These are phyloP conservation scores for Xerocomus brunneocitrinus DNA, from an alignment of 768 basidiomycete genomes.

Conservation along the genomic window DNA sequence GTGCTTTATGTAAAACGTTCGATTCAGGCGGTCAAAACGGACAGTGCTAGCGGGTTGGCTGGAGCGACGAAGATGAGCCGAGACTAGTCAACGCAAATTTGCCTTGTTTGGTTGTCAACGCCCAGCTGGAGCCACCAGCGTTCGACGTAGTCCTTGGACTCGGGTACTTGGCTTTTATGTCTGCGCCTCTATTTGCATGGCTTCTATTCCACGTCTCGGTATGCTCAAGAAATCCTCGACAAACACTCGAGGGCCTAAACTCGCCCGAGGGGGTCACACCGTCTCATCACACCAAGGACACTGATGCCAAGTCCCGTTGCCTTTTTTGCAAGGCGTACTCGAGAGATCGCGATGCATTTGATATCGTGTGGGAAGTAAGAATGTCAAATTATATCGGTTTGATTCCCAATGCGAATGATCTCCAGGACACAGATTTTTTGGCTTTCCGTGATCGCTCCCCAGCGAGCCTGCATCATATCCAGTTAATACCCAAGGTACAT, in stretches of 20 bases:
- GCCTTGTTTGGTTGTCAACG: conserved; percentile 9
- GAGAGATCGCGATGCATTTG: conserved; percentile 37
- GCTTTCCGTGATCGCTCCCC: conserved; percentile 52
- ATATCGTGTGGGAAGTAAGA: conserved; percentile 47
- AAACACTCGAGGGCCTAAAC: not conserved
- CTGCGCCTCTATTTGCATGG: conserved; percentile 8
- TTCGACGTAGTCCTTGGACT: no score
- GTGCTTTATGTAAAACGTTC: not conserved
- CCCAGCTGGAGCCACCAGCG: no score
- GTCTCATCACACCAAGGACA: not conserved
- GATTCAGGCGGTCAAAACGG: not conserved
- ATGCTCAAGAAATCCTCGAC: not conserved
- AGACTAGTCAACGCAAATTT: not conserved
- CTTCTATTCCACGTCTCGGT: not conserved
- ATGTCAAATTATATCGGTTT: not conserved
- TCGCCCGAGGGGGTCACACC: not conserved
- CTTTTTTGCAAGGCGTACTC: conserved; percentile 42
- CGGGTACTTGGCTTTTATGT: not conserved
- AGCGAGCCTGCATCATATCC: conserved; percentile 45
- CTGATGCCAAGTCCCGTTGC: conserved; percentile 1
- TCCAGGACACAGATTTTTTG: conserved; percentile 44
- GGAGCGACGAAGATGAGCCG: no score
- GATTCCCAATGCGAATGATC: not conserved
- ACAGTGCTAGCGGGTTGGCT: no score
- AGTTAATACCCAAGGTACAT: conserved; percentile 49